These are phyloP conservation scores for Periconia sp. DNA, from an alignment of 2,329 filamentous ascomycete genomes.

Conservation along the genomic window DNA sequence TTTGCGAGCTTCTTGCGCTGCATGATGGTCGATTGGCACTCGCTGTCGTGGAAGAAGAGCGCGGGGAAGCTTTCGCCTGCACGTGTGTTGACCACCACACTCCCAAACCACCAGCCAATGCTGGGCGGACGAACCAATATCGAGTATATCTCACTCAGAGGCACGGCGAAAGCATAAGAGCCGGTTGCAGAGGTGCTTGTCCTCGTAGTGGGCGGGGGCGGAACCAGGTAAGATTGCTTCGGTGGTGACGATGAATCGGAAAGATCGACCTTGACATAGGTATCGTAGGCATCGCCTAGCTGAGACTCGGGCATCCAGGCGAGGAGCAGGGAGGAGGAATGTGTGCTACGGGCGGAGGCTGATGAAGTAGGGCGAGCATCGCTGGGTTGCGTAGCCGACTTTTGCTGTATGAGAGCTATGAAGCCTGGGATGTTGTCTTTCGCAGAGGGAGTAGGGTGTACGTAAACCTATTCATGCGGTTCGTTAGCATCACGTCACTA, in stretches of 20 bases:
- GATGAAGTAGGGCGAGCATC: constrained; percentile 45
- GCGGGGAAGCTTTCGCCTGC: constrained; percentile 93
- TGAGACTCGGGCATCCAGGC: constrained; percentile 92
- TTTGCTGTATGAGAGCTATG: constrained; percentile 90
- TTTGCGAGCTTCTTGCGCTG: constrained; percentile 85
- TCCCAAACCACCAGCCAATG: constrained; percentile 98
- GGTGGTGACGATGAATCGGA: constrained; percentile 79
- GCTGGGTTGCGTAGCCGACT: constrained; percentile 46
- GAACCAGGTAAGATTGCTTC: constrained; percentile 85
- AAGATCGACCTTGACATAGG: constrained; percentile 95
- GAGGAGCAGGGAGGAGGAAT: constrained; percentile 74
- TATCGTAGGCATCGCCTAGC: constrained; percentile 78
- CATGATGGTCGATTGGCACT: constrained; percentile 92
- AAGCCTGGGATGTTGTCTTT: constrained; percentile 97
- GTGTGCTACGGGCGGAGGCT: constrained; percentile 47
- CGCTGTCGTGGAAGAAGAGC: constrained; percentile 95
- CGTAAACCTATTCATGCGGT: constrained; percentile 70
- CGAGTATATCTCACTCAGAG: constrained; percentile 86
- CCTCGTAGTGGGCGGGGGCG: constrained; percentile 84
- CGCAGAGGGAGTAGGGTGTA: constrained; percentile 88
- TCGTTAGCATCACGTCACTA: constrained; percentile 25
- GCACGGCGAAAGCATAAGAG: constrained; percentile 87
- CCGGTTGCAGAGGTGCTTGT: constrained; percentile 71
- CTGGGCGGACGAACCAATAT: constrained; percentile 88
- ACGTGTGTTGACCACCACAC: constrained; percentile 86